Evolutionary conservation across 2,329 filamentous ascomycete species (phyloP), one percentile per base, ranked within the genome.

Genomic region (Epichloe festucae): DNA sequence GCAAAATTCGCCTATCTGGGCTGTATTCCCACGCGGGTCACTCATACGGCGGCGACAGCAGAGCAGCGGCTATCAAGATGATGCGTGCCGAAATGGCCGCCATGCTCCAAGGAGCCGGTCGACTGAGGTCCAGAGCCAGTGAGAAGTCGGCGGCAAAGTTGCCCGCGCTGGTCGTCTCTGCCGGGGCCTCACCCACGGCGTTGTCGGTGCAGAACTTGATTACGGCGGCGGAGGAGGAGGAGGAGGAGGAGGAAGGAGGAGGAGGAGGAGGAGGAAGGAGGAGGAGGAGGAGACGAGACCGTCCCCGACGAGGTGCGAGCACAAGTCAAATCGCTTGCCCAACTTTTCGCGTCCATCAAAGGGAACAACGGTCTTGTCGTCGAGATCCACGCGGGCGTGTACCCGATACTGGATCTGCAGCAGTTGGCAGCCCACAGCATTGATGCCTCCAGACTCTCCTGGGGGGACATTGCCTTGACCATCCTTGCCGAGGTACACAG

Each of bases 311-410:
- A 59, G 41, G 50, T 63, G 8, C 51, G 52, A 40, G 27, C 48
- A 11, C 58, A 60, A 19, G 56, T 55, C 21, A 23, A 52, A 2
- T 45, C 55, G 5, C 56, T 64, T 11, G 53, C 59, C 1, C 38
- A 49, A 7, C 51, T 63, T 6, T 55, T 64, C 35, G 39, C 14
- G 3, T 52, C 57, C 3, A 57, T 72, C 53, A 69, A 60, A 49
- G 61, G 56, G 51, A 60, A 63, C 4, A 60, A 63, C 4, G 69
- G 67, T 38, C 70, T 75, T 48, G 65, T 61, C 1, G 72, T 89
- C 27, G 86, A 89, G 62, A 70, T 89, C 2, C 87, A 90, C 63
- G 85, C 86, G 0, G 86, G 85, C 34, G 84, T 87, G 2, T 91
- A 90, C 62, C 80, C 86, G 0, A 73, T 82, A 3, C 75, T 91